A percentile compares a stretch with the other conserved stretches of the same genome.
Conservation (phyloP, 2,329 filamentous ascomycete genomes). For the Diplodia sapinea region DNA sequence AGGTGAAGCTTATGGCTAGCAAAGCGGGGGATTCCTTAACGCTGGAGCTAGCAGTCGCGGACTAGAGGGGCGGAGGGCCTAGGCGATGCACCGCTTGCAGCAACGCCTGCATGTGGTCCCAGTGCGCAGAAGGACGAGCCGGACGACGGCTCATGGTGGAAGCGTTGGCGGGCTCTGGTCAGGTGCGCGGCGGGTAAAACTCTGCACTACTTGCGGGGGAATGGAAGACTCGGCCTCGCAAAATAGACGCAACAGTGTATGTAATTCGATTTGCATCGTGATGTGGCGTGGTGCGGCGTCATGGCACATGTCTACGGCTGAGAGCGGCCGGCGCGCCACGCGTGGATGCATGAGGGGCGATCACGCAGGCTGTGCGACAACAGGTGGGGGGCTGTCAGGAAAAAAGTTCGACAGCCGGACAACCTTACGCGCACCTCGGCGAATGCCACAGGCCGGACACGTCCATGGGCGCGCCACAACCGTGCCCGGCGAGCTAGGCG, state of each 20-base stretch:
- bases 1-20: conserved; percentile 4
- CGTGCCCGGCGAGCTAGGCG: too few relatives aligned
- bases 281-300: conserved; percentile 21
- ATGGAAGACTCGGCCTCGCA: neutral
- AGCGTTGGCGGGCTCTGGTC: neutral
- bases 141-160: neutral
- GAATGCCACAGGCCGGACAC: neutral
- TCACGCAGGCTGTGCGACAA: conserved; percentile 17
- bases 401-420: too few relatives aligned
- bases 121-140: neutral
- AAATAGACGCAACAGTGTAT: neutral
- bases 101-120: conserved; percentile 1
- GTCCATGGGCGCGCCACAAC: too few relatives aligned
- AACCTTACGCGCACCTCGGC: neutral
- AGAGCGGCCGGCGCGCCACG: conserved; percentile 4
- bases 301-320: neutral
- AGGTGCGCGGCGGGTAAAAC: neutral
- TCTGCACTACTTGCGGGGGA: neutral
- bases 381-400: neutral
- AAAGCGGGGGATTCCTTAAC: neutral
- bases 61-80: neutral
- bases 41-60: neutral
- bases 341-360: conserved; percentile 24
- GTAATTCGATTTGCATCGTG: conserved; percentile 15
- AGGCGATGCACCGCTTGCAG: neutral